Base-by-base conservation (phyloP, 2,329 filamentous ascomycete species). In the Diaporthe australafricana region DNA sequence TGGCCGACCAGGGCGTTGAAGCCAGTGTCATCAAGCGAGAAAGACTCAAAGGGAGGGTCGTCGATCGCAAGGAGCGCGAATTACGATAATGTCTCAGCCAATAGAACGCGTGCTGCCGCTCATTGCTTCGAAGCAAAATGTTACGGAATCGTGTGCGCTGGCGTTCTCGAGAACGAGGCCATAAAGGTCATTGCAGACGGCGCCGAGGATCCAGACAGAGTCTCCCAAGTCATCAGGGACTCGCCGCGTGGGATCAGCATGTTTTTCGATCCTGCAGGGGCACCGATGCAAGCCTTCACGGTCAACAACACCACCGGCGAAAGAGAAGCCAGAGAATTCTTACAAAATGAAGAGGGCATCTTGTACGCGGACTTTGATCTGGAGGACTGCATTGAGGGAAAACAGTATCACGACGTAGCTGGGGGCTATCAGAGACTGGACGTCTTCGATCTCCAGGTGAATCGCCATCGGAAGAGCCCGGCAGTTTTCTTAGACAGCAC, bases 371-470 rank as follows among this genome's bases (percentile, higher is more conserved):
- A 74, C 11, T 68, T 73, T 11, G 62, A 72, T 38, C 35, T 62
- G 7, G 66, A 70, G 22, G 52, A 52, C 45, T 63, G 72, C 16
- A 56, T 70, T 16, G 65, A 68, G 67, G 55, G 50, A 17, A 75
- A 73, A 32, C 73, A 72, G 45, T 55, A 50, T 30, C 53, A 73
- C 22, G 74, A 75, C 62, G 68, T 73, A 35, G 73, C 74, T 12
- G 74, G 74, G n/a, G 73, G 74, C 27, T 75, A 75, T 52, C 73
- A 75, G 22, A 62, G 74, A n/a, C 73, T 72, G 17, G 74, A 73
- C 27, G 27, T 75, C 1, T 75, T 74, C 22, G 70, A 63, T 14
- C 40, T 63, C 20, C 32, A 35, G 42, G 42, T 63, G 17, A 63
- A 63, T 32, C 57, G 57, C 7, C 57, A 63, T 27, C 27, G 57